phyloP scores from a whole-genome alignment of 2,329 filamentous ascomycete genomes.

The Zarea fungicola region DNA sequence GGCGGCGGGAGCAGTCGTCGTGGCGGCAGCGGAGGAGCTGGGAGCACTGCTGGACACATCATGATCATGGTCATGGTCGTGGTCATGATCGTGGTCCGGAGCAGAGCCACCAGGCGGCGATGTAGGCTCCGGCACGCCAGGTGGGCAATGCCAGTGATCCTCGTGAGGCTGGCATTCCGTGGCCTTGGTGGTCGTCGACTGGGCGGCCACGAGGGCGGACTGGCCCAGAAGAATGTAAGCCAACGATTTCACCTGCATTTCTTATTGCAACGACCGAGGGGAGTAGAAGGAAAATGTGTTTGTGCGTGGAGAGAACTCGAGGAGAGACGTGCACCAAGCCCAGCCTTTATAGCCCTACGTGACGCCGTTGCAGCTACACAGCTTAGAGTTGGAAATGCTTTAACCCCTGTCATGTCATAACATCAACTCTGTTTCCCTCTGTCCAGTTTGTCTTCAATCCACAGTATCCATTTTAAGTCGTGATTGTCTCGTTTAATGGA shows the following conservation, averaged over 20 bases:
- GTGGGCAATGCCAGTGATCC: conserved; percentile 8
- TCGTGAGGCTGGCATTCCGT: conserved; percentile 11
- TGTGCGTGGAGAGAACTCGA: neutral
- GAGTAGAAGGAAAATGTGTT: neutral
- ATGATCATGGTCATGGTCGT: conserved; percentile 6
- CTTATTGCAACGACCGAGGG: neutral
- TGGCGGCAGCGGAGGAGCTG: neutral
- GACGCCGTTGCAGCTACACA: too few species aligned
- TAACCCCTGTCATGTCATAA: too few species aligned
- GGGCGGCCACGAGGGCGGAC: conserved; percentile 5
- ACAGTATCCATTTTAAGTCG: neutral
- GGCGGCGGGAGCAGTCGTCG: neutral
- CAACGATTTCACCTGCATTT: conserved; percentile 11
- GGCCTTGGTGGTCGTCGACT: conserved; percentile 1
- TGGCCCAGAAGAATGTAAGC: conserved; percentile 8
- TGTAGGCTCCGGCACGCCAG: too few species aligned
- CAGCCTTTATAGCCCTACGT: too few species aligned
- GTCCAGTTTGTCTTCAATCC: conserved; percentile 1
- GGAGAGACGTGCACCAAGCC: too few species aligned
- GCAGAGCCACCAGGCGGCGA: neutral
- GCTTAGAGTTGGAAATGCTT: too few species aligned
- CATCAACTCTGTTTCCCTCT: too few species aligned
- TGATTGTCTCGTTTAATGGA: neutral
- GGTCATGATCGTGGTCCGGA: conserved; percentile 7
- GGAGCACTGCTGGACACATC: too few species aligned